phyloP scores from a whole-genome alignment of 805 yeast genomes.

The Saccharomycopsis sp. region DNA sequence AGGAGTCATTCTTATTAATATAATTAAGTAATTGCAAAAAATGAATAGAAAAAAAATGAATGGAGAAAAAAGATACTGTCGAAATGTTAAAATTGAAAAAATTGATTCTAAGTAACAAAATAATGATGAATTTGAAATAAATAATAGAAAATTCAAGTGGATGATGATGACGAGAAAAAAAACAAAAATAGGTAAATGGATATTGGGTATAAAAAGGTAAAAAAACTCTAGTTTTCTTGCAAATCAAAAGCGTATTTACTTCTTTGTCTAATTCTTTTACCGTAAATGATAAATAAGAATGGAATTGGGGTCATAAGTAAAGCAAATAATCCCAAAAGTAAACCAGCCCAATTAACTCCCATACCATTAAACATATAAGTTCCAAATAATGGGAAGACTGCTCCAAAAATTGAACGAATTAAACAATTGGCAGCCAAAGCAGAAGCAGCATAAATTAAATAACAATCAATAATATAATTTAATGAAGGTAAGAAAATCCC shows the following conservation, averaged over 20 bases:
- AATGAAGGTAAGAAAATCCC: slow-evolving; percentile 59
- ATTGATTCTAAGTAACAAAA: too few species aligned
- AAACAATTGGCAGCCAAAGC: slow-evolving; percentile 69
- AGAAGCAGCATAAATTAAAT: slow-evolving; percentile 64
- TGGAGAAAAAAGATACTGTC: too few species aligned
- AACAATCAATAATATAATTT: slow-evolving; percentile 65
- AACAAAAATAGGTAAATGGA: too few species aligned
- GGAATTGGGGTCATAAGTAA: slow-evolving; percentile 57
- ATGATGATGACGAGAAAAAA: too few species aligned
- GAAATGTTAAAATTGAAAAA: too few species aligned
- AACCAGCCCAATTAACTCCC: slow-evolving; percentile 75
- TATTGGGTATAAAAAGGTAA: too few species aligned
- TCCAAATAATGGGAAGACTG: slow-evolving; percentile 65
- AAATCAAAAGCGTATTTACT: slow-evolving; percentile 44
- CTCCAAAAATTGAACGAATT: slow-evolving; percentile 58
- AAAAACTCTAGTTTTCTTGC: too few species aligned
- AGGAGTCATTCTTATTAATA: too few species aligned
- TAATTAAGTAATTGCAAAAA: too few species aligned
- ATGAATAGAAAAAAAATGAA: too few species aligned
- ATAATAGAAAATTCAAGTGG: too few species aligned
- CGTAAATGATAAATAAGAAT: slow-evolving; percentile 48
- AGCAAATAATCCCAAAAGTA: slow-evolving; percentile 54
- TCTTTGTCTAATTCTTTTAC: slow-evolving; percentile 41
- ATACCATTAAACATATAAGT: slow-evolving; percentile 56
- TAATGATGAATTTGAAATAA: too few species aligned